phyloP scores from a whole-genome alignment of 345 rosid species.

The Tarenaya hassleriana region DNA sequence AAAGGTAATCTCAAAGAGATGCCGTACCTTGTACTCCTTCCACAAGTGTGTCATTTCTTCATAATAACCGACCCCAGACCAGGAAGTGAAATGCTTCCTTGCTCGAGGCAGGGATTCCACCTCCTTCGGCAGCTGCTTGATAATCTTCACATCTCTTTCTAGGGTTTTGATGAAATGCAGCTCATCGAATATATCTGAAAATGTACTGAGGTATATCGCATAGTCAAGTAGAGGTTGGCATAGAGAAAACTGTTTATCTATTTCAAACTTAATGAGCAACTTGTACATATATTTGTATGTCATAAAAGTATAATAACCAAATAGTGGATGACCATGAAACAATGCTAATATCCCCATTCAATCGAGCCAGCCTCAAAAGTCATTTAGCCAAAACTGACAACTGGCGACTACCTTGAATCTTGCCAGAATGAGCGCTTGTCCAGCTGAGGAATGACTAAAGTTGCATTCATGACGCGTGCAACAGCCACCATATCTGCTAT shows the following conservation, averaged over 20 bases:
- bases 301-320: too few relatives aligned
- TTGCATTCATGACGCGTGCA: conserved; percentile 85
- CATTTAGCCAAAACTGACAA: too few relatives aligned
- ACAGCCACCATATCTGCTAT: conserved; percentile 92
- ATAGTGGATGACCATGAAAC: too few relatives aligned
- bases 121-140: conserved; percentile 65
- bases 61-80: conserved; percentile 77
- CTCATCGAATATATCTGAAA: conserved; percentile 82
- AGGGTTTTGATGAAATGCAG: conserved; percentile 55
- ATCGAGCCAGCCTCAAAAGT: too few relatives aligned
- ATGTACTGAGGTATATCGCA: conserved; percentile 41
- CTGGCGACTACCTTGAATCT: conserved; percentile 82
- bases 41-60: conserved; percentile 70
- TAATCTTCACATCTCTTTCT: conserved; percentile 59
- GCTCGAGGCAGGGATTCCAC: conserved; percentile 69
- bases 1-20: neutral
- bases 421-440: conserved; percentile 90
- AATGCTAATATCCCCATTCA: too few relatives aligned
- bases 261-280: too few relatives aligned
- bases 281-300: too few relatives aligned
- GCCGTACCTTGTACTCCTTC: conserved; percentile 55
- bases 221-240: conserved; percentile 21
- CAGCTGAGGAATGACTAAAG: conserved; percentile 80
- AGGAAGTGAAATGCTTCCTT: conserved; percentile 81
- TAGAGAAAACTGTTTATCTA: conserved; percentile 2